phyloP scores from a whole-genome alignment of 352 stramenopile species.

The Thalassiosira livingstoniorum region DNA sequence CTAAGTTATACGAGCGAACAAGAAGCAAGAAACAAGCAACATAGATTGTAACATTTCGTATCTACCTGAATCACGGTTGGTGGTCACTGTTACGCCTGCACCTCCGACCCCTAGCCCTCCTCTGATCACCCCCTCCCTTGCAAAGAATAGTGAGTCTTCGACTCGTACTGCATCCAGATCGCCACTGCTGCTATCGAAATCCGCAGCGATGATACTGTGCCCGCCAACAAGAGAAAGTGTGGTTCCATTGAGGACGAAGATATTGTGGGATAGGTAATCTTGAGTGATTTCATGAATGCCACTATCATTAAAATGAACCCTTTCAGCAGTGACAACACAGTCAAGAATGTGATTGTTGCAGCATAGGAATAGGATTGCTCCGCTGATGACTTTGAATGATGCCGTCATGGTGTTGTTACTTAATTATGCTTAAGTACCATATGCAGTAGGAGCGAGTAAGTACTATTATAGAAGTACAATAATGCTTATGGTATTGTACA shows the following conservation, averaged over 20 bases:
- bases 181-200: conserved; percentile 9
- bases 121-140: neutral
- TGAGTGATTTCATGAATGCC: conserved; percentile 11
- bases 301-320: conserved; percentile 10
- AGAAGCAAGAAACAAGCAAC: too few species aligned
- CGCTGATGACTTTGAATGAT: too few species aligned
- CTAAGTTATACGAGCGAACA: too few species aligned
- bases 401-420: too few species aligned
- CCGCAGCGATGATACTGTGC: neutral
- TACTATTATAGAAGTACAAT: too few species aligned
- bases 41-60: too few species aligned
- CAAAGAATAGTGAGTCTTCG: conserved; percentile 33
- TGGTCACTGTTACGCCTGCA: conserved; percentile 36
- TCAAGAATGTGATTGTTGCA: too few species aligned
- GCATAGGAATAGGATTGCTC: too few species aligned
- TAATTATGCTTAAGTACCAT: too few species aligned
- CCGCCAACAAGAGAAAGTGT: conserved; percentile 21
- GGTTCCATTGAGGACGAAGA: conserved; percentile 28
- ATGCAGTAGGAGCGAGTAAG: too few species aligned
- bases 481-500: too few species aligned
- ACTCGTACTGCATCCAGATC: conserved; percentile 33
- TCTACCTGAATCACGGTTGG: conserved; percentile 21
- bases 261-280: conserved; percentile 20
- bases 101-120: conserved; percentile 31
- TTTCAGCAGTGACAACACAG: conserved; percentile 1